Evolutionary conservation across 257 asterid genomes (phyloP).

Genomic region (Cinchona pubescens): DNA sequence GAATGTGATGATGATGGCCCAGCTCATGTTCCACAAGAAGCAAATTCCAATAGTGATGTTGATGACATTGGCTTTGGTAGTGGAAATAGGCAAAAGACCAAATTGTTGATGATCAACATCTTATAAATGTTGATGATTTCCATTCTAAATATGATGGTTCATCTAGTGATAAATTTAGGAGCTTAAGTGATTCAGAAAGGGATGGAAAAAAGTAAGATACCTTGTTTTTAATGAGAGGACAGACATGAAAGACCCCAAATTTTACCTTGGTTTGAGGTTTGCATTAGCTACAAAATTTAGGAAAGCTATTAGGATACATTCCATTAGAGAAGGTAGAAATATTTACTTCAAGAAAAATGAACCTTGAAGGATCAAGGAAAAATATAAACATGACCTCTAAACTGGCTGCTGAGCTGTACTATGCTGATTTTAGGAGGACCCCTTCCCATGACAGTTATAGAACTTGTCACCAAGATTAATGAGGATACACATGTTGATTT

Average conservation of each 20-base stretch:
- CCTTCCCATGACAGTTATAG: background rate
- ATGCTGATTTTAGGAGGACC: background rate
- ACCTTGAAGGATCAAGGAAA: background rate
- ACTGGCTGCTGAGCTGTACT: background rate
- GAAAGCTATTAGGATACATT: background rate
- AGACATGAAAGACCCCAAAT: background rate
- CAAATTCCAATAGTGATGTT: no score
- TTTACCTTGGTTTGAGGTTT: background rate
- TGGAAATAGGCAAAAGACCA: background rate
- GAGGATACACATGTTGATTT: background rate
- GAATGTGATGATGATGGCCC: background rate
- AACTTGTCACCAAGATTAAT: background rate
- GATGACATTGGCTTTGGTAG: background rate
- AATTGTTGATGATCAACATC: background rate
- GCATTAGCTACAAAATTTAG: background rate
- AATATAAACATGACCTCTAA: background rate
- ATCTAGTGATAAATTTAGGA: background rate
- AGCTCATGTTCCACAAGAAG: background rate
- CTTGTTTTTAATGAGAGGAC: background rate
- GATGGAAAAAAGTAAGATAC: background rate
- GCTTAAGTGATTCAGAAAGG: background rate
- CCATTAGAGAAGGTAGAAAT: background rate
- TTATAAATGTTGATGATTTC: background rate
- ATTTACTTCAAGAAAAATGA: no score
- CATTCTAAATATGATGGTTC: background rate